These are phyloP conservation scores for Hypsizygus ulmarius DNA, from an alignment of 1,284 basidiomycete genomes.

Conservation along the genomic window DNA sequence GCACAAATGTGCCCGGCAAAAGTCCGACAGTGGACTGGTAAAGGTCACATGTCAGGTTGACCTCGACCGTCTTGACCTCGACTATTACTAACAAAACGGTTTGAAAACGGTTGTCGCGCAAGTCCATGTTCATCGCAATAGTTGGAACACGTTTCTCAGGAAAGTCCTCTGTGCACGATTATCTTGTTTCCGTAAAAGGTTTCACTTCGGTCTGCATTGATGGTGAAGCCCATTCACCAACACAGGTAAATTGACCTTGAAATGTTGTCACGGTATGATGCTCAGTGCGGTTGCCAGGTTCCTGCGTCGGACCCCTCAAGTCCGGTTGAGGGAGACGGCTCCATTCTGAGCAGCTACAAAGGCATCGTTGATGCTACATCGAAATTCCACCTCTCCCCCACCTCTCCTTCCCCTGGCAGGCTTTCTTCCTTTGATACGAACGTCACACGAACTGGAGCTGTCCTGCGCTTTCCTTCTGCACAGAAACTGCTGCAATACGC, in stretches of 20 bases:
- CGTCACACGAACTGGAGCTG: background rate
- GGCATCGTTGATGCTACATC: too few species aligned
- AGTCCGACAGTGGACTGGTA: background rate
- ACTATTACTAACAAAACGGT: too few species aligned
- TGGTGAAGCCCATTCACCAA: conserved; percentile 18
- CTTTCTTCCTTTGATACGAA: background rate
- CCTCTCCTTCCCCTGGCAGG: background rate
- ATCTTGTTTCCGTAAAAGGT: conserved; percentile 56
- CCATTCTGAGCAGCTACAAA: too few species aligned
- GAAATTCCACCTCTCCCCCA: too few species aligned
- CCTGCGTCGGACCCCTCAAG: background rate
- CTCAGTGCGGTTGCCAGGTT: background rate
- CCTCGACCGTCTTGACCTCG: background rate
- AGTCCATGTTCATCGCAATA: conserved; percentile 71
- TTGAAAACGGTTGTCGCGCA: background rate
- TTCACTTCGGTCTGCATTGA: conserved; percentile 50
- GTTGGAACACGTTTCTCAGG: conserved; percentile 84
- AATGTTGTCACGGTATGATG: background rate
- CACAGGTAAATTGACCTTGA: conserved; percentile 13
- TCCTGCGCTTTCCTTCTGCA: conserved; percentile 49
- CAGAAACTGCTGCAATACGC: conserved; percentile 68
- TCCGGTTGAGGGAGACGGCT: too few species aligned
- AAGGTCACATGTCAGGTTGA: background rate
- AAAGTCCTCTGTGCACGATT: conserved; percentile 75
- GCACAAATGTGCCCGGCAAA: too few species aligned